Evolutionary conservation across 495 filamentous ascomycete genomes (phyloP).

Genomic region (Bacidia rubella): DNA sequence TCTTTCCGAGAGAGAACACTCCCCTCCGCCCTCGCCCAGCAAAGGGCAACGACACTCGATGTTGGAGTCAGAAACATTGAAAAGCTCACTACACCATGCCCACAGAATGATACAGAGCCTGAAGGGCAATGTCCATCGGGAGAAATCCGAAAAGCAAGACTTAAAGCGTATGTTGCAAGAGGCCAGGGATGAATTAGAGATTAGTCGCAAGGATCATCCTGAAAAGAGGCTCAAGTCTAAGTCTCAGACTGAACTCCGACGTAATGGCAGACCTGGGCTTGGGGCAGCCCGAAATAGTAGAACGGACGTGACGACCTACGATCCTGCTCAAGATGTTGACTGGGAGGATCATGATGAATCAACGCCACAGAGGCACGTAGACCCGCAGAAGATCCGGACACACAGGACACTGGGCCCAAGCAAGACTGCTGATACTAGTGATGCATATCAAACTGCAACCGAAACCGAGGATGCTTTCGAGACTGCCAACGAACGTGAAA

Average conservation of each 20-base stretch:
- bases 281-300: constrained; percentile 62
- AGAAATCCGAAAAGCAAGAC: constrained; percentile 96
- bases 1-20: constrained; percentile 70
- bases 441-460: constrained; percentile 74
- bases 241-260: constrained; percentile 51
- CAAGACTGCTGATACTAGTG: too few species aligned
- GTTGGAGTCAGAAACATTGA: constrained; percentile 86
- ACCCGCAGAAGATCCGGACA: constrained; percentile 14
- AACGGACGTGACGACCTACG: constrained; percentile 59
- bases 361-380: constrained; percentile 24
- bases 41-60: constrained; percentile 86
- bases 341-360: constrained; percentile 73
- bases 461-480: constrained; percentile 81
- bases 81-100: constrained; percentile 84
- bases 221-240: constrained; percentile 60
- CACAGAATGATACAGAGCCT: constrained; percentile 92
- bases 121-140: constrained; percentile 84
- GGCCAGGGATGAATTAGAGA: constrained; percentile 83
- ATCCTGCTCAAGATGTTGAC: constrained; percentile 44
- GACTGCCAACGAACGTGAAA: constrained; percentile 63
- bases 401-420: constrained; percentile 21
- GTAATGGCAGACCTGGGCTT: constrained; percentile 59
- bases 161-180: constrained; percentile 93
- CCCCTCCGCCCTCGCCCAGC: constrained; percentile 75
- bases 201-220: constrained; percentile 46